phyloP scores from a whole-genome alignment of 805 yeast species.

The Sugiyamaella marilandica region DNA sequence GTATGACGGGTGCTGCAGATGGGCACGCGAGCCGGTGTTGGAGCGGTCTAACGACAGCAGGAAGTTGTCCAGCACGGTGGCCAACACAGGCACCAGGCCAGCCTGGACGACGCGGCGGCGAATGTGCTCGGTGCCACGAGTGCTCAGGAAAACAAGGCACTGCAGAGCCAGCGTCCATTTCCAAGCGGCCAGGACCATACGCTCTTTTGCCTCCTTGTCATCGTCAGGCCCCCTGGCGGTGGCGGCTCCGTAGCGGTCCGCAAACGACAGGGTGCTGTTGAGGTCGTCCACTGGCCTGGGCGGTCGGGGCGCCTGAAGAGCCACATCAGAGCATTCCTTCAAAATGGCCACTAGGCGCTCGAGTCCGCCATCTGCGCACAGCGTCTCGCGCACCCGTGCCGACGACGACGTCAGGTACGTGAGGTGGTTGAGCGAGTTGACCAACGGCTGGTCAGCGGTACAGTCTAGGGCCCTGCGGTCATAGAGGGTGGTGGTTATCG shows the following conservation, averaged over 20 bases:
- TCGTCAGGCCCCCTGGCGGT: not conserved
- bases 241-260: not conserved
- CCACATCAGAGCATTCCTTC: slow-evolving; percentile 59
- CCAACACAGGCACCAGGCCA: slow-evolving; percentile 84
- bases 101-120: slow-evolving; percentile 85
- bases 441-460: slow-evolving; percentile 82
- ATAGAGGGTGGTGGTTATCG: slow-evolving; percentile 81
- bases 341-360: slow-evolving; percentile 82
- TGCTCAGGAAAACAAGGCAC: slow-evolving; percentile 84
- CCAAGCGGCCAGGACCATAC: slow-evolving; percentile 70
- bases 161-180: slow-evolving; percentile 96
- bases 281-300: not conserved
- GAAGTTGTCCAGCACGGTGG: slow-evolving; percentile 88
- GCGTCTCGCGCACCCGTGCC: slow-evolving; percentile 84
- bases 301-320: not conserved
- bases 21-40: not conserved
- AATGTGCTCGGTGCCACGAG: slow-evolving; percentile 84
- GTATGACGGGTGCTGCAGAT: not conserved
- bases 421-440: slow-evolving; percentile 84
- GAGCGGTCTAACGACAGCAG: slow-evolving; percentile 28
- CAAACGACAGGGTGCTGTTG: not conserved
- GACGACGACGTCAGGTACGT: slow-evolving; percentile 83
- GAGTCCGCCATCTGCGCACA: slow-evolving; percentile 85
- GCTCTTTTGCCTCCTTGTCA: slow-evolving; percentile 7
- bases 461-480: slow-evolving; percentile 91